Base-by-base conservation (phyloP, 73 alveolate genomes). In the Stentor coeruleus region DNA sequence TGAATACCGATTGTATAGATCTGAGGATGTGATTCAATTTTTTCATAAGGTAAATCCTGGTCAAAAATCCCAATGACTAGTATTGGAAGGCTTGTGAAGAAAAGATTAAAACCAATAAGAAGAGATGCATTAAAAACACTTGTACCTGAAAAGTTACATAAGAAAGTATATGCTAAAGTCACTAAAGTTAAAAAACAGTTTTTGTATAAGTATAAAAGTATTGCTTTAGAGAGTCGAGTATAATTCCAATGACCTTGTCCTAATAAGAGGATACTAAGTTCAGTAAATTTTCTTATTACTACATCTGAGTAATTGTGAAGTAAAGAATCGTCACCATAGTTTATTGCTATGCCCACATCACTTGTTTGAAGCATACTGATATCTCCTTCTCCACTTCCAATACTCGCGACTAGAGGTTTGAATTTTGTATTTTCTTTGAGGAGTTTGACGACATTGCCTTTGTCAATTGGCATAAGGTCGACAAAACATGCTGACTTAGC, bases 141-240 rank as follows among this genome's bases (percentile, higher is more conserved):
- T 1, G 79, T 66, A 40, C 79, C 79, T 66, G 79, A 66, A 33
- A 26, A 66, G 15, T 66, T 40, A 66, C 79, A 20, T 66, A 26
- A 14, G 33, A 66, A 66, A 33, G 33, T 15, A 66, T 26, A 66
- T 33, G 49, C 79, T 14, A 66, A 33, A 20, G 39, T 20, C n/a
- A 66, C 15, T 40, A 66, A 20, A 33, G 39, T 66, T 1, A 66
- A 31, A 40, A 66, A 20, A 2, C n/a, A 66, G 41, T 66, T 66
- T 66, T 66, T 66, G 33, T 66, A 66, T 28, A 66, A 66, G 37
- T 66, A 66, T 15, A 66, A 40, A 37, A 66, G 33, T 28, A 66
- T 66, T 0, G 39, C 39, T 66, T 40, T 20, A 11, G 42, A 66
- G n/a, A 66, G n/a, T 33, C 79, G 79, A 40, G 39, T 28, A 66